Conservation (phyloP, 768 basidiomycete genomes). For the Boletus vinaceobasis region DNA sequence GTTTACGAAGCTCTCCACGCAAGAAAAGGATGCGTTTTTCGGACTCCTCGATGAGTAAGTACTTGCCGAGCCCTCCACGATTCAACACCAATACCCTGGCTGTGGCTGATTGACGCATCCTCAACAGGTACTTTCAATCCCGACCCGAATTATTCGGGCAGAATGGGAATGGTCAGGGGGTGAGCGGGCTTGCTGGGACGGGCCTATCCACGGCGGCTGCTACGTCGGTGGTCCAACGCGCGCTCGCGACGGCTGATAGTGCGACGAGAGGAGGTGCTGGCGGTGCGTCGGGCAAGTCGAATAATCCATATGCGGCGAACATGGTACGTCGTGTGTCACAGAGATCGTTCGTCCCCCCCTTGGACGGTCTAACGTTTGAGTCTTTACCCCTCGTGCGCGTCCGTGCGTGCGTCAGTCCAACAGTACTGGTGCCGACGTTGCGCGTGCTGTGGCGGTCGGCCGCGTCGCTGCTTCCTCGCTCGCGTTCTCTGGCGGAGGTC, state of each 20-base stretch:
- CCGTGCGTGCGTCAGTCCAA: background rate
- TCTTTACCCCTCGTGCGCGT: background rate
- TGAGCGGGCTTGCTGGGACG: constrained; percentile 15
- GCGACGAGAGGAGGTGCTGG: constrained; percentile 13
- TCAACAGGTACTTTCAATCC: constrained; percentile 66
- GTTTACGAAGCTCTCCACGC: constrained; percentile 59
- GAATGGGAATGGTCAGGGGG: constrained; percentile 17
- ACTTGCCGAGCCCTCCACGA: background rate
- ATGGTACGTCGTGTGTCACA: constrained; percentile 28
- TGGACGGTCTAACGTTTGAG: background rate
- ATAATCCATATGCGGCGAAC: constrained; percentile 28
- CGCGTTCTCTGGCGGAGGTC: constrained; percentile 35
- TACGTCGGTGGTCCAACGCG: constrained; percentile 44
- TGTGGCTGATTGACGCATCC: background rate
- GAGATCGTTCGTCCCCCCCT: background rate
- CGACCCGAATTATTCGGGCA: constrained; percentile 62
- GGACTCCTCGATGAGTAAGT: constrained; percentile 73
- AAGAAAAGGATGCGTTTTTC: constrained; percentile 83
- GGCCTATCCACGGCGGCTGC: constrained; percentile 27
- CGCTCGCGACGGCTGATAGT: constrained; percentile 35
- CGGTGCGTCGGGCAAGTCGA: constrained; percentile 22
- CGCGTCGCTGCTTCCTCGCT: constrained; percentile 57
- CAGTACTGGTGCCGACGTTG: constrained; percentile 35
- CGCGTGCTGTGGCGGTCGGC: constrained; percentile 37
- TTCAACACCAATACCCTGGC: background rate